Conservation (phyloP, 2,329 filamentous ascomycete genomes). For the Zymoseptoria tritici region DNA sequence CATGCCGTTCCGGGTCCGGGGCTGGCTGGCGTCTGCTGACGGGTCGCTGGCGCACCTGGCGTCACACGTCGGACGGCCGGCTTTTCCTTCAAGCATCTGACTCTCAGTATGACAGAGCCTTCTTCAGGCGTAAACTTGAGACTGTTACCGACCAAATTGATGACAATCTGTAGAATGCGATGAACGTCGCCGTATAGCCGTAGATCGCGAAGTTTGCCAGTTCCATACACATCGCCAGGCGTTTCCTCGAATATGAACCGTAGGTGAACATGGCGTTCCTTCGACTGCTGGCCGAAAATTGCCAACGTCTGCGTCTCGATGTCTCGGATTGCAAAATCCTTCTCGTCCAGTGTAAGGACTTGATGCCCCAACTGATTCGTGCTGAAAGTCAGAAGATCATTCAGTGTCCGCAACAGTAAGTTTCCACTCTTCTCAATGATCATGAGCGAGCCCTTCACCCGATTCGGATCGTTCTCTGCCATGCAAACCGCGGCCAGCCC, state of each 20-base stretch:
- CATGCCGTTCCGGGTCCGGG: slow-evolving; percentile 33
- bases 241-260: slow-evolving; percentile 53
- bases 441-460: slow-evolving; percentile 75
- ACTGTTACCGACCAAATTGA: slow-evolving; percentile 86
- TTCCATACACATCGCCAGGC: slow-evolving; percentile 43
- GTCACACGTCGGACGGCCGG: slow-evolving; percentile 24
- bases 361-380: slow-evolving; percentile 84
- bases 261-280: slow-evolving; percentile 69
- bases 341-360: slow-evolving; percentile 71
- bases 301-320: slow-evolving; percentile 73
- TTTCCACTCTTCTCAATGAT: slow-evolving; percentile 87
- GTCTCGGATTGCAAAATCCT: slow-evolving; percentile 77
- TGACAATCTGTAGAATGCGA: slow-evolving; percentile 83
- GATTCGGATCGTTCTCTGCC: slow-evolving; percentile 73
- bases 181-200: slow-evolving; percentile 89
- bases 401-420: slow-evolving; percentile 73
- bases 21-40: slow-evolving; percentile 4
- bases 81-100: slow-evolving; percentile 62
- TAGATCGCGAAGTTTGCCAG: slow-evolving; percentile 72
- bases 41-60: slow-evolving; percentile 4
- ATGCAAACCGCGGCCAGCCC: slow-evolving; percentile 92
- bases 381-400: slow-evolving; percentile 84
- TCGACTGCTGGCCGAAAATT: slow-evolving; percentile 85
- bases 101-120: slow-evolving; percentile 67
- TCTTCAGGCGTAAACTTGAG: slow-evolving; percentile 79